A percentile compares a stretch with the other conserved stretches of the same genome.
These are phyloP conservation scores for Fomitiporia mediterranea DNA, from an alignment of 1,284 basidiomycete species.

Conservation along the genomic window DNA sequence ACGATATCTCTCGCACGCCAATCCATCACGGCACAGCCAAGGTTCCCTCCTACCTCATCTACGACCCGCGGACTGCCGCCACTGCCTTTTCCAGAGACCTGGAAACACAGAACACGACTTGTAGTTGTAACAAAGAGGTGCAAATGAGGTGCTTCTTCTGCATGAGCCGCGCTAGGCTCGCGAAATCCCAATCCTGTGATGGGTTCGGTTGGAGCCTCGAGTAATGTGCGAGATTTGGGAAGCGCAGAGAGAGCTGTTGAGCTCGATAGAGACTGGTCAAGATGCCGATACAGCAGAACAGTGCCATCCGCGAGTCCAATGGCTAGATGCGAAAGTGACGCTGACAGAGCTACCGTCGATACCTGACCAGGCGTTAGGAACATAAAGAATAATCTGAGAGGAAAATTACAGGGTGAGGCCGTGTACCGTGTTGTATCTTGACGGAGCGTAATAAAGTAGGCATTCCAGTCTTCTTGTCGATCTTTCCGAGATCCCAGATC, in stretches of 20 bases:
- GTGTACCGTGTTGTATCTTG: constrained; percentile 71
- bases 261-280: constrained; percentile 78
- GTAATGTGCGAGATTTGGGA: constrained; percentile 76
- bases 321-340: constrained; percentile 80
- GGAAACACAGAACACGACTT: constrained; percentile 73
- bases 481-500: constrained; percentile 81
- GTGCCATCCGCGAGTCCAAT: constrained; percentile 94
- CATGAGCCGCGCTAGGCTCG: constrained; percentile 2
- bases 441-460: constrained; percentile 73
- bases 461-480: constrained; percentile 65
- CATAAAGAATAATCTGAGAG: neutral
- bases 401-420: constrained; percentile 72
- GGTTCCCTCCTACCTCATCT: constrained; percentile 81
- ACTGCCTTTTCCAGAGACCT: constrained; percentile 72
- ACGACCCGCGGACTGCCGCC: constrained; percentile 64
- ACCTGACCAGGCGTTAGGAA: constrained; percentile 45
- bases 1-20: constrained; percentile 69
- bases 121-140: constrained; percentile 88
- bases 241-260: constrained; percentile 61
- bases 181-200: constrained; percentile 87
- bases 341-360: constrained; percentile 76
- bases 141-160: constrained; percentile 45
- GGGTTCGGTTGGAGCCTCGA: constrained; percentile 79
- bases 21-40: constrained; percentile 84
- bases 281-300: constrained; percentile 85